Evolutionary conservation across 129 eudicot genomes (phyloP), one percentile per base, ranked within the genome.

Genomic region (Centella asiatica): DNA sequence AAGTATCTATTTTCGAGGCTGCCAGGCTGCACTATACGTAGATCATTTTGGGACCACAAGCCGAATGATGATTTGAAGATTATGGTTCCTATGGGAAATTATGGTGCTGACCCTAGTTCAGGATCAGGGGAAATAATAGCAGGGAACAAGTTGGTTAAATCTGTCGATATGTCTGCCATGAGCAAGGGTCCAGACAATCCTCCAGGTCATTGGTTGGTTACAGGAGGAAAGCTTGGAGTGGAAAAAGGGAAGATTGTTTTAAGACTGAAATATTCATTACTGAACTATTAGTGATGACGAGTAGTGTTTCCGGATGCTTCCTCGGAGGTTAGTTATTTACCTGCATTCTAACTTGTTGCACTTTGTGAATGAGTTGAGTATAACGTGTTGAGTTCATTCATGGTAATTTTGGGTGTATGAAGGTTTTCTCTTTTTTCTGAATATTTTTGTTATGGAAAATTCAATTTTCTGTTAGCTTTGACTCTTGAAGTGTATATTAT

Each of bases 181-280:
- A 65, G 81, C 18, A 84, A 80, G 73, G 86, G 92, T 20, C 76
- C 87, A 0, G 75, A 70, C 28, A 80, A 84, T 67, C 76, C 72
- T 17, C 92, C 92, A 0, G 92, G 92, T 7, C 92, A 84, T 67
- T 84, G 92, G 92, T 71, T 84, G 68, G 92, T 84, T 47, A 84
- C 87, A 0, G 92, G 92, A 2, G 92, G 92, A 22, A 84, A 84
- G 58, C 81, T 84, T 46, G 87, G 92, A 19, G 81, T 84, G 37
- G 92, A 84, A 76, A 84, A 77, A 72, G 84, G 82, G 77, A 84
- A 84, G 57, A 80, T 84, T 69, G 84, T 80, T 29, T 78, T 80
- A 80, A 84, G 92, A 80, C 77, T 84, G 42, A 84, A 84, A 65
- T 80, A 80, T 39, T 84, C 84, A 24, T 69, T 84, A 60, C 61